Conservation (phyloP, 371 early-diverging fungal genomes). For the Mucor lusitanicus region DNA sequence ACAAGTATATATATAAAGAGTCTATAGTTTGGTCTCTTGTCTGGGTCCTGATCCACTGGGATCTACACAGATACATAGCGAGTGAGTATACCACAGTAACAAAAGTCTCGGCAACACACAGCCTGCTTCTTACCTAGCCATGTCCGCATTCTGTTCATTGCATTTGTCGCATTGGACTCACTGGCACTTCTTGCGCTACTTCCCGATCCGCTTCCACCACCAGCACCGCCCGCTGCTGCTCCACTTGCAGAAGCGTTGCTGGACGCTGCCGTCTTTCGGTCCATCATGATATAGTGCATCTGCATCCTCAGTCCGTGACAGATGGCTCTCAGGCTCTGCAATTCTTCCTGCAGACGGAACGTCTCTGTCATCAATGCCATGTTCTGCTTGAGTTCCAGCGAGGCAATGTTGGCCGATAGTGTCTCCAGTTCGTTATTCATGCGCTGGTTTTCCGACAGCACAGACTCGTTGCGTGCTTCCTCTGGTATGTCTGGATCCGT, state of each 20-base stretch:
- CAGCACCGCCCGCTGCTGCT: background rate
- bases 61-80: constrained; percentile 7
- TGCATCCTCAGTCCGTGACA: constrained; percentile 72
- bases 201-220: background rate
- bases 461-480: constrained; percentile 25
- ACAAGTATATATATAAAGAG: background rate
- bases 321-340: constrained; percentile 62
- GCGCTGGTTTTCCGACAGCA: constrained; percentile 55
- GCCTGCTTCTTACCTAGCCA: constrained; percentile 31
- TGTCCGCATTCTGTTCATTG: constrained; percentile 24
- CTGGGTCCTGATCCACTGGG: constrained; percentile 18
- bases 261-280: constrained; percentile 32
- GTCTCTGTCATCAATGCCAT: constrained; percentile 73
- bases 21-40: constrained; percentile 45
- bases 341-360: constrained; percentile 68
- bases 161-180: background rate
- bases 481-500: constrained; percentile 25
- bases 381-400: constrained; percentile 69
- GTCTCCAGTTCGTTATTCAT: constrained; percentile 62
- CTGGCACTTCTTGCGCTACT: background rate
- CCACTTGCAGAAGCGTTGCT: background rate
- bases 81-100: background rate
- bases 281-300: constrained; percentile 67
- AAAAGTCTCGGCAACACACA: background rate
- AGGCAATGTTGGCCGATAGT: constrained; percentile 56